Percentiles rank a stretch among this genome's conserved stretches.
Conservation (phyloP, 495 filamentous ascomycete genomes). For the Penicillium flavigenum region DNA sequence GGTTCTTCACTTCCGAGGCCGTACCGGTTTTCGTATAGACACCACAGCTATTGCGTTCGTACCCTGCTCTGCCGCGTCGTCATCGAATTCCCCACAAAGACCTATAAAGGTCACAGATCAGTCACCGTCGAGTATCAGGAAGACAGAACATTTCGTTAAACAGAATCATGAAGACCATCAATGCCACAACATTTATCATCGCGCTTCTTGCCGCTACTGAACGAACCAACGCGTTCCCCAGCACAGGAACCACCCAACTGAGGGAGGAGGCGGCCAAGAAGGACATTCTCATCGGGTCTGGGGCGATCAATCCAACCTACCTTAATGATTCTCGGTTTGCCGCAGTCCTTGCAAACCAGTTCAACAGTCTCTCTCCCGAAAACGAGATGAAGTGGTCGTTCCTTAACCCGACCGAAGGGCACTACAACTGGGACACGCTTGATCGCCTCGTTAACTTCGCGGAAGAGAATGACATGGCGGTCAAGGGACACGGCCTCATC, state of each 20-base stretch:
- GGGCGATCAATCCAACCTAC: background rate
- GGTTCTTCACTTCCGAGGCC: no score
- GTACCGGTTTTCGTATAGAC: no score
- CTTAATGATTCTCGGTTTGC: background rate
- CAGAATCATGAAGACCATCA: background rate
- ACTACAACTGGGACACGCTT: conserved; percentile 1
- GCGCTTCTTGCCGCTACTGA: background rate
- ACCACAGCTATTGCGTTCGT: no score
- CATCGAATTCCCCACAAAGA: background rate
- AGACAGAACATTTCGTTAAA: background rate
- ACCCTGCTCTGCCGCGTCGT: no score
- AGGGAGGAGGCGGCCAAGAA: background rate
- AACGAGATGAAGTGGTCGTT: background rate
- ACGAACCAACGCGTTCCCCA: background rate
- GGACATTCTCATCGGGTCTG: conserved; percentile 2
- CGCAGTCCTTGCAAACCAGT: background rate
- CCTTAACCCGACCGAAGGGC: background rate
- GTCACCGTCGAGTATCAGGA: no score
- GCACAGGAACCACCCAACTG: background rate
- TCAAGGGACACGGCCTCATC: conserved; percentile 19
- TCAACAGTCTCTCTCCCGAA: conserved; percentile 2
- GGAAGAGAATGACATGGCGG: conserved; percentile 11
- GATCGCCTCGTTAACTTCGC: background rate
- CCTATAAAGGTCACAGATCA: background rate
- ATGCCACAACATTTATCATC: background rate